Conservation (phyloP, 2,329 filamentous ascomycete genomes). For the Helicocarpus griseus region DNA sequence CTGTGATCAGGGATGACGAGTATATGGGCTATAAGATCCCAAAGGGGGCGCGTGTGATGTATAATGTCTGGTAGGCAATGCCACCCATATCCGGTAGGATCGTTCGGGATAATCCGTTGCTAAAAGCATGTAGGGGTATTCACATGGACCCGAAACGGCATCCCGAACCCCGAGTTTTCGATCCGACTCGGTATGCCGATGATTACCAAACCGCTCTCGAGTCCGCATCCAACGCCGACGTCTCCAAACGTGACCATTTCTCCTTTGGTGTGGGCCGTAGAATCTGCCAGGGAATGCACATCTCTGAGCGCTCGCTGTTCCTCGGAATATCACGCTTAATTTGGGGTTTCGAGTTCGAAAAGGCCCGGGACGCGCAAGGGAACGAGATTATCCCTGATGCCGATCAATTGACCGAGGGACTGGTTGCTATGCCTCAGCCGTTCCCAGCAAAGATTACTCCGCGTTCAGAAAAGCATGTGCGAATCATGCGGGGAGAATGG, state of each 20-base stretch:
- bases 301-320: conserved; percentile 43
- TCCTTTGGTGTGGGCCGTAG: conserved; percentile 18
- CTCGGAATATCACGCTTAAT: conserved; percentile 41
- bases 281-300: conserved; percentile 33
- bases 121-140: conserved; percentile 29
- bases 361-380: conserved; percentile 5
- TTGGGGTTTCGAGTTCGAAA: conserved; percentile 35
- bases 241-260: conserved; percentile 34
- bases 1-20: conserved; percentile 38
- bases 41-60: conserved; percentile 34
- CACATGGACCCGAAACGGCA: conserved; percentile 38
- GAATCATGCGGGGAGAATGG: neutral
- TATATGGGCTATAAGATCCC: conserved; percentile 41
- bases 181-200: conserved; percentile 21
- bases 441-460: conserved; percentile 9
- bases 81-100: too few species aligned
- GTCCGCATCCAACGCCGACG: conserved; percentile 19
- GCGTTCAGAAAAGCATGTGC: neutral
- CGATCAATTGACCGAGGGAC: conserved; percentile 5
- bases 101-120: too few species aligned
- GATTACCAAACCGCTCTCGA: conserved; percentile 22
- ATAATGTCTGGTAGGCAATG: conserved; percentile 37
- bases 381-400: conserved; percentile 11
- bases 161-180: conserved; percentile 24
- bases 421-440: conserved; percentile 5